Evolutionary conservation across 345 rosid species (phyloP), one percentile per base, ranked within the genome.

Genomic region (Syzygium grande): DNA sequence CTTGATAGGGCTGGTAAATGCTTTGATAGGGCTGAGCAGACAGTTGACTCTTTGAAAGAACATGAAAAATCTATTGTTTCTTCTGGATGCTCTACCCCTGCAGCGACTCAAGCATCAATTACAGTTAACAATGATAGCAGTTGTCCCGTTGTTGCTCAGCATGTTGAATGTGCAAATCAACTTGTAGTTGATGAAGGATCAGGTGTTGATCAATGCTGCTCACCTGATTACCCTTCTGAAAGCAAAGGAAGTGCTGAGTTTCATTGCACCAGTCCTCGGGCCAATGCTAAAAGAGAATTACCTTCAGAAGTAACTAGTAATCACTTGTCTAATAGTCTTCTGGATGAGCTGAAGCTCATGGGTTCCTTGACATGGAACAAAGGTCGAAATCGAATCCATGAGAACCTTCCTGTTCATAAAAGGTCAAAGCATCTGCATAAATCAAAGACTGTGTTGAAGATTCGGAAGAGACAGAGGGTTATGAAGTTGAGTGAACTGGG

Each of bases 301-400:
- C 77, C 86, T 85, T 84, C 87, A 79, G 85, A 87, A 87, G 88
- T 79, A 87, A 7, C 17, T 13, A 58, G 77, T 85, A 88, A 88
- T 85, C 91, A 88, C 84, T 68, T 88, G 52, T 84, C 91, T 21
- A 88, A 90, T 59, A 91, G 90, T 90, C 92, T 94, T 88, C 92
- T 94, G 87, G 95, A 91, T 84, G 95, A 94, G 88, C 94, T 94
- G 86, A 93, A 92, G 90, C 90, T 93, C 90, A 84, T 92, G 49
- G 88, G 92, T 89, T 90, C 90, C 43, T 89, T 93, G 89, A 91
- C 93, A 58, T 92, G 91, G 92, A 88, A 88, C 89, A 91, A 90
- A 88, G 89, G 91, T 83, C 86, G 29, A 85, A 87, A 87, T 59
- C 89, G 63, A 56, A 88, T 84, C 52, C 87, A 90, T 41, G 51